A percentile compares a stretch with the other conserved stretches of the same genome.
Conservation (phyloP, 176 grass and related monocot genomes). For the Carex scoparia region DNA sequence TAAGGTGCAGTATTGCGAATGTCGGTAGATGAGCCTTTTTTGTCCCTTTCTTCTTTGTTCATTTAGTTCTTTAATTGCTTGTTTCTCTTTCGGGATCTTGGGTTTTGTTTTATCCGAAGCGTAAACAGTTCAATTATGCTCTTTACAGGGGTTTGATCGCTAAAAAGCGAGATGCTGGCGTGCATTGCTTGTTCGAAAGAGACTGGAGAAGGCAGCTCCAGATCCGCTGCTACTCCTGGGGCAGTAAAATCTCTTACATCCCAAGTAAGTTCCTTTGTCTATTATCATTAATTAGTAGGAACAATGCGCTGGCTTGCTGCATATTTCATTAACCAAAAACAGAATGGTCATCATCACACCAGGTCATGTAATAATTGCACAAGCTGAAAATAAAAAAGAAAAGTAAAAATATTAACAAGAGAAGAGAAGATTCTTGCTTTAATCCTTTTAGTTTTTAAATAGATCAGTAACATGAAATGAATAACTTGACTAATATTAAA, state of each 20-base stretch:
- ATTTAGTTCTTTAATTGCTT: conserved; percentile 5
- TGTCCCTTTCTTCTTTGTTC: conserved; percentile 20
- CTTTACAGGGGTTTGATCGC: conserved; percentile 14
- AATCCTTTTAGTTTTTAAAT: not conserved
- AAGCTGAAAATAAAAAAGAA: no score
- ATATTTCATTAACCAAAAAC: no score
- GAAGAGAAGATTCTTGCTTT: no score
- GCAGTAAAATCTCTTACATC: conserved; percentile 87
- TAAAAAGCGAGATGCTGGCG: conserved; percentile 56
- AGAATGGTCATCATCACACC: no score
- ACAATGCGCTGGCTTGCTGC: no score
- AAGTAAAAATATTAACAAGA: no score
- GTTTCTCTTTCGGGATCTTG: conserved; percentile 1
- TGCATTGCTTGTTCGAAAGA: conserved; percentile 91
- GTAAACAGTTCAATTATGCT: conserved; percentile 4
- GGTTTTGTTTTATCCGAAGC: not conserved
- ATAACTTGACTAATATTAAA: not conserved
- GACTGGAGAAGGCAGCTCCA: conserved; percentile 62
- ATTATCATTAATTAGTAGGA: not conserved
- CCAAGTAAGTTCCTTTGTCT: conserved; percentile 38
- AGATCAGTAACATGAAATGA: not conserved
- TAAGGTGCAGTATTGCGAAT: conserved; percentile 23
- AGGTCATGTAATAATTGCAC: no score
- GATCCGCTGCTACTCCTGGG: conserved; percentile 47
- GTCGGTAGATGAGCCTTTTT: conserved; percentile 25